phyloP scores from a whole-genome alignment of 768 basidiomycete genomes.

The Multifurca ochricompacta region DNA sequence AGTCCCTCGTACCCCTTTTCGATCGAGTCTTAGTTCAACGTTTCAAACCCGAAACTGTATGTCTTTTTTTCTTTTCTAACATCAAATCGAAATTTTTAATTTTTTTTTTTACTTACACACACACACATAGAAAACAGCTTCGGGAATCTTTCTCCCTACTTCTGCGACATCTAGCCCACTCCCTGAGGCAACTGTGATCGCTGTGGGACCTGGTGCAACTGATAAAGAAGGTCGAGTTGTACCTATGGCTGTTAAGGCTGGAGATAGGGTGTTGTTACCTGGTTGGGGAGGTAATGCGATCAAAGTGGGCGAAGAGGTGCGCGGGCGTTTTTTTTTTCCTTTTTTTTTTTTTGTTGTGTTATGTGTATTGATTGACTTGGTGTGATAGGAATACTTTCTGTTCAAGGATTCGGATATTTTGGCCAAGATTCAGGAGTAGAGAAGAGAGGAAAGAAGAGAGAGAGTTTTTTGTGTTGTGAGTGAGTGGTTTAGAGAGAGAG shows the following conservation, averaged over 20 bases:
- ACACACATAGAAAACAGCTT: slow-evolving; percentile 86
- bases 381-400: slow-evolving; percentile 92
- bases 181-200: slow-evolving; percentile 96
- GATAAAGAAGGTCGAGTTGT: slow-evolving; percentile 75
- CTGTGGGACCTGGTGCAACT: slow-evolving; percentile 90
- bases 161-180: slow-evolving; percentile 78
- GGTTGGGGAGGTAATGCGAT: slow-evolving; percentile 96
- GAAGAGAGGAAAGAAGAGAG: not conserved
- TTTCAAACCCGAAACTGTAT: slow-evolving; percentile 91
- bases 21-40: slow-evolving; percentile 97
- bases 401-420: slow-evolving; percentile 95
- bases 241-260: slow-evolving; percentile 72
- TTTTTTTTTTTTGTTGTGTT: not conserved
- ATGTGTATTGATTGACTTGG: not conserved
- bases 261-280: slow-evolving; percentile 89
- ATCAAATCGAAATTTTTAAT: not conserved
- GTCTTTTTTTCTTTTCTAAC: slow-evolving; percentile 25
- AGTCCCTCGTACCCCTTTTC: slow-evolving; percentile 78
- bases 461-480: not conserved
- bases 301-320: slow-evolving; percentile 93
- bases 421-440: slow-evolving; percentile 87
- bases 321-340: no score
- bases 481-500: not conserved
- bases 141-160: slow-evolving; percentile 92
- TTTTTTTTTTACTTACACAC: no score